Conservation (phyloP, 108 stramenopile genomes). For the Phaeodactylum tricornutum region DNA sequence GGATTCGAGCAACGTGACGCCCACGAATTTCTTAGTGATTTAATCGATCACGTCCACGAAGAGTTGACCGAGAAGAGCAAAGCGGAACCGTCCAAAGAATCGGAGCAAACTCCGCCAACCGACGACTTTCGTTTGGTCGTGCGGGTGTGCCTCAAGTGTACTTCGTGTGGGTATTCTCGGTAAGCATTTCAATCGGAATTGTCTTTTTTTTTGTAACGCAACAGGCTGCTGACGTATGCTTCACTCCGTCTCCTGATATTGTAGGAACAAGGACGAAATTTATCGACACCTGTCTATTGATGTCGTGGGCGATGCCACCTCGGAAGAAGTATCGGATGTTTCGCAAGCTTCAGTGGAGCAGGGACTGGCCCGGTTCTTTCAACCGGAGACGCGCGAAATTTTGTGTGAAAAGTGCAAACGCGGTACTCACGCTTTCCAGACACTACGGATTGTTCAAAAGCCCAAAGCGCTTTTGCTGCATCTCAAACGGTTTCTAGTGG, state of each 20-base stretch:
- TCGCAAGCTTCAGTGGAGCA: conserved; percentile 30
- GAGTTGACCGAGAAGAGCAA: conserved; percentile 20
- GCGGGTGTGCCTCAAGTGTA: conserved; percentile 39
- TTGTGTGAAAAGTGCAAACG: conserved; percentile 76
- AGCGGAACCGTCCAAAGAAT: not conserved
- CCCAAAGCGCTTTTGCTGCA: conserved; percentile 42
- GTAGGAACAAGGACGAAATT: conserved; percentile 33
- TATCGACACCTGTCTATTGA: conserved; percentile 46
- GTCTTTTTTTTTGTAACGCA: too few species aligned
- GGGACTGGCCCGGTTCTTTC: conserved; percentile 46
- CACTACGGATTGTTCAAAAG: conserved; percentile 10
- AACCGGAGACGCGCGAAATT: conserved; percentile 62
- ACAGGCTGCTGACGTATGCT: too few species aligned
- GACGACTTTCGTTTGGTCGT: conserved; percentile 29
- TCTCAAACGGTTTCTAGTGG: conserved; percentile 52
- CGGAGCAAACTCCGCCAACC: not conserved
- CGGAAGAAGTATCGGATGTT: not conserved
- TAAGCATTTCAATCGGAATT: too few species aligned
- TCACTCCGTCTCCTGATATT: too few species aligned
- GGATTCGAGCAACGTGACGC: conserved; percentile 53
- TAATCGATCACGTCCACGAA: conserved; percentile 50
- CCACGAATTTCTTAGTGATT: conserved; percentile 48
- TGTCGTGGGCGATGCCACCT: conserved; percentile 15
- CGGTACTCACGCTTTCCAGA: conserved; percentile 6
- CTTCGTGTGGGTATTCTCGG: conserved; percentile 42